These are phyloP conservation scores for Powellomyces hirtus DNA, from an alignment of 192 early-diverging fungal genomes.

Conservation along the genomic window DNA sequence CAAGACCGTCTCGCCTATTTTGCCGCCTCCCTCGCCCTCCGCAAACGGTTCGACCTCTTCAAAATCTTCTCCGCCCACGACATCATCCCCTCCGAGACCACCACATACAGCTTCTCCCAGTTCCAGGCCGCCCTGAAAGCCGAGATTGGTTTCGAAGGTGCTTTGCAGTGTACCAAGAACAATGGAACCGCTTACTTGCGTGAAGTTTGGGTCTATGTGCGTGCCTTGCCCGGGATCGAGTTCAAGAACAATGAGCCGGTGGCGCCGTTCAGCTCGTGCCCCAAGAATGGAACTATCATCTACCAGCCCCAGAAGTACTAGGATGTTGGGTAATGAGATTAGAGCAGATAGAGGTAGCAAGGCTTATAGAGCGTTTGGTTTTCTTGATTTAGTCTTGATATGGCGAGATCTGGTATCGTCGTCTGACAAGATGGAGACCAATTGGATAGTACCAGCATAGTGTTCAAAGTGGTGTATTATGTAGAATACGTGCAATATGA, in stretches of 20 bases:
- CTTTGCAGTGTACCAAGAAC: constrained; percentile 20
- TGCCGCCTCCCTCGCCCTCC: constrained; percentile 48
- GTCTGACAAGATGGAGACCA: too few relatives aligned
- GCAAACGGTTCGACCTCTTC: constrained; percentile 56
- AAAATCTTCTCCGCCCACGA: constrained; percentile 43
- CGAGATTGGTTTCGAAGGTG: constrained; percentile 25
- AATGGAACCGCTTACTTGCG: constrained; percentile 4
- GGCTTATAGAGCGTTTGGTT: too few relatives aligned
- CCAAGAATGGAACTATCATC: neutral
- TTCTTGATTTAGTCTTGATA: too few relatives aligned
- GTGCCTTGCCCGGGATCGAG: constrained; percentile 2
- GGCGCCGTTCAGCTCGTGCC: neutral
- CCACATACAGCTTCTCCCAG: constrained; percentile 16
- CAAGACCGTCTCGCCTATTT: constrained; percentile 57
- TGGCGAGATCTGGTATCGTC: too few relatives aligned
- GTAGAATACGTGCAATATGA: too few relatives aligned
- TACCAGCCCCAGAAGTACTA: constrained; percentile 17
- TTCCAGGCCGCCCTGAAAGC: constrained; percentile 28
- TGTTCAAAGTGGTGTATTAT: too few relatives aligned
- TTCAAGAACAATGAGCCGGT: constrained; percentile 9
- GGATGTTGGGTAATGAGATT: too few relatives aligned
- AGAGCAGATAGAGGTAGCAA: neutral
- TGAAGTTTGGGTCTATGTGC: constrained; percentile 4
- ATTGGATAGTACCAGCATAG: too few relatives aligned
- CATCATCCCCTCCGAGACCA: constrained; percentile 38